Percentiles rank a stretch among this genome's conserved stretches.
phyloP scores from a whole-genome alignment of 768 basidiomycete genomes.

The Leccinum variicolor region DNA sequence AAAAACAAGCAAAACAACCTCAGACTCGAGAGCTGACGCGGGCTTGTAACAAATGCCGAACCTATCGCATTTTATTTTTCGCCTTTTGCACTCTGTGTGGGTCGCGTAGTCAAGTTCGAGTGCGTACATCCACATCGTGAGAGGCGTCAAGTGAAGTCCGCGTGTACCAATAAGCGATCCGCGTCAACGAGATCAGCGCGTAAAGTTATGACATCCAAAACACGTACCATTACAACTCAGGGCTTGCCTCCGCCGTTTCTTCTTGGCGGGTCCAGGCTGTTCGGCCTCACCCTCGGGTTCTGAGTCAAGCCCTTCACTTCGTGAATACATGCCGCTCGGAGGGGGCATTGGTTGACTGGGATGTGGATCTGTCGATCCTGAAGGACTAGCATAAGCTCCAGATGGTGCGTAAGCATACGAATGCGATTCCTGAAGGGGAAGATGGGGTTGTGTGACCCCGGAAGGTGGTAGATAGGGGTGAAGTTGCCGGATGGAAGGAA shows the following conservation, averaged over 20 bases:
- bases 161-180: background rate
- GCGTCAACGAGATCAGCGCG: constrained; percentile 20
- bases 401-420: constrained; percentile 27
- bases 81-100: constrained; percentile 70
- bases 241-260: constrained; percentile 79
- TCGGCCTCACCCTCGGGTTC: constrained; percentile 54
- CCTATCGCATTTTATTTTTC: constrained; percentile 90
- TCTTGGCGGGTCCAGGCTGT: constrained; percentile 63
- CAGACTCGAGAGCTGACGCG: constrained; percentile 5
- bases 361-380: constrained; percentile 28
- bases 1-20: constrained; percentile 22
- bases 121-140: background rate
- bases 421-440: constrained; percentile 24
- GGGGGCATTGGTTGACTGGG: constrained; percentile 17
- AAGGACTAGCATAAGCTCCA: constrained; percentile 19
- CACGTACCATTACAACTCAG: constrained; percentile 79
- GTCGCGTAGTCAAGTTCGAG: constrained; percentile 8
- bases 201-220: constrained; percentile 8
- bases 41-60: constrained; percentile 33
- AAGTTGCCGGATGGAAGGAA: constrained; percentile 68
- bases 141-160: constrained; percentile 2
- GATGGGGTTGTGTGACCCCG: constrained; percentile 29
- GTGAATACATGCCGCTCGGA: constrained; percentile 25
- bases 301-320: constrained; percentile 45
- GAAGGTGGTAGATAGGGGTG: constrained; percentile 64